phyloP scores from a whole-genome alignment of 1,284 basidiomycete species.

The Trametes hirsuta region DNA sequence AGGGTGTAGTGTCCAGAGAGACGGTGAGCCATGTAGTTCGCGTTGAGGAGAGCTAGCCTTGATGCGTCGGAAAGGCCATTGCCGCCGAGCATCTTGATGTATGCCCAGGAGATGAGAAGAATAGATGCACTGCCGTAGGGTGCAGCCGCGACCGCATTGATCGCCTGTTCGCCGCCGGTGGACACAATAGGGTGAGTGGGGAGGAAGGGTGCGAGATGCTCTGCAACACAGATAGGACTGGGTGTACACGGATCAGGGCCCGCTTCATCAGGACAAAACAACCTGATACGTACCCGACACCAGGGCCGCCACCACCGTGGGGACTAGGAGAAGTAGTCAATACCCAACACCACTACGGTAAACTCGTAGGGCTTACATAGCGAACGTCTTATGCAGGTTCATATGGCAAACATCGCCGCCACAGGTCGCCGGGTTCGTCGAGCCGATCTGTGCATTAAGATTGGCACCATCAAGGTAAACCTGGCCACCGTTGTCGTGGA shows the following conservation, averaged over 20 bases:
- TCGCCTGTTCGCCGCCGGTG: constrained; percentile 73
- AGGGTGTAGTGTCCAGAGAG: constrained; percentile 87
- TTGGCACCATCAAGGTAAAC: constrained; percentile 99
- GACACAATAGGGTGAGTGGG: constrained; percentile 86
- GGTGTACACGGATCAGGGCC: constrained; percentile 9
- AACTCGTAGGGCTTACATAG: constrained; percentile 59
- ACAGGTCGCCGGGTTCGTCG: constrained; percentile 94
- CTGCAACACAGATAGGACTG: constrained; percentile 93
- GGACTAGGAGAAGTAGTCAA: constrained; percentile 56
- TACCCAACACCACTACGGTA: background rate
- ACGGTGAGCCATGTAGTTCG: constrained; percentile 95
- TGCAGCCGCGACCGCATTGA: constrained; percentile 88
- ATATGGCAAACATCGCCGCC: constrained; percentile 98
- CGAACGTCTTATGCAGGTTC: constrained; percentile 97
- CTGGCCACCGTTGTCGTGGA: constrained; percentile 95
- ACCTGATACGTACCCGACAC: constrained; percentile 67
- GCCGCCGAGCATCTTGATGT: constrained; percentile 97
- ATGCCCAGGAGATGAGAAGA: constrained; percentile 96
- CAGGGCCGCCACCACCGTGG: constrained; percentile 97
- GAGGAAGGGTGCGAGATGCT: constrained; percentile 94
- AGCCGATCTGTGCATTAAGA: constrained; percentile 93
- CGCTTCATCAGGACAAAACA: constrained; percentile 1
- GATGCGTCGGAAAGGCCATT: constrained; percentile 85
- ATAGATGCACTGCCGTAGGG: constrained; percentile 96
- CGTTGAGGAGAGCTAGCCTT: constrained; percentile 87